Base-by-base conservation (phyloP, 2,329 filamentous ascomycete genomes). In the Verruconis gallopava region DNA sequence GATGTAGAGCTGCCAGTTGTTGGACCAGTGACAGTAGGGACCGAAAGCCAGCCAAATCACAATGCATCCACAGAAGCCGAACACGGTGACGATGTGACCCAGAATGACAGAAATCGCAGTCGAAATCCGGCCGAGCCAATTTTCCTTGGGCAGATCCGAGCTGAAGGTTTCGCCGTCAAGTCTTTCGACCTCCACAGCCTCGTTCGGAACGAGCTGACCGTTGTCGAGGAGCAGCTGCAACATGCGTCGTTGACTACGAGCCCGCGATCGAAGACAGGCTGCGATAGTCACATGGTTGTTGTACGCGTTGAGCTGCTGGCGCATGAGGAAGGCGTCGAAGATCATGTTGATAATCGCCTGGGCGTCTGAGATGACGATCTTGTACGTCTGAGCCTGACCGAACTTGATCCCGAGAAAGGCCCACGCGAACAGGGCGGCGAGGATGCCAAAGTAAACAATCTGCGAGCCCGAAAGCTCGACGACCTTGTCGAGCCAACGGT, bases 301-400 rank as follows among this genome's bases (percentile, higher is more conserved):
- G 25, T 30, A n/a, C 9, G 25, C 9, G 25, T 30, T 30, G 9
- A 30, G 25, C 25, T 30, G 25, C 25, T 30, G 25, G n/a, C 25
- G 25, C 50, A 59, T 55, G 17, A 58, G 43, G 17, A 59, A 48
- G 1, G 56, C 55, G 33, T 59, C 57, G 38, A 55, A 59, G 1
- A 56, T 42, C 36, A 56, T 57, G 37, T 52, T 55, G 14, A 59
- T 19, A 20, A 60, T 55, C 5, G 57, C 56, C 39, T 59, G 55
- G 1, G 50, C 49, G 42, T 59, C 56, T 4, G 53, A 57, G 20
- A 59, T 57, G 1, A 46, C 40, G 11, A 55, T 51, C 20, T 53
- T 46, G 56, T 57, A 59, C 21, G 42, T 44, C 6, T 47, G 46
- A 4, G 45, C 45, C 2, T 46, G 32, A 5, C 50, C 49, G 34